Evolutionary conservation across 208 protist genomes (phyloP).

Genomic region (Endotrypanum monterogeii): DNA sequence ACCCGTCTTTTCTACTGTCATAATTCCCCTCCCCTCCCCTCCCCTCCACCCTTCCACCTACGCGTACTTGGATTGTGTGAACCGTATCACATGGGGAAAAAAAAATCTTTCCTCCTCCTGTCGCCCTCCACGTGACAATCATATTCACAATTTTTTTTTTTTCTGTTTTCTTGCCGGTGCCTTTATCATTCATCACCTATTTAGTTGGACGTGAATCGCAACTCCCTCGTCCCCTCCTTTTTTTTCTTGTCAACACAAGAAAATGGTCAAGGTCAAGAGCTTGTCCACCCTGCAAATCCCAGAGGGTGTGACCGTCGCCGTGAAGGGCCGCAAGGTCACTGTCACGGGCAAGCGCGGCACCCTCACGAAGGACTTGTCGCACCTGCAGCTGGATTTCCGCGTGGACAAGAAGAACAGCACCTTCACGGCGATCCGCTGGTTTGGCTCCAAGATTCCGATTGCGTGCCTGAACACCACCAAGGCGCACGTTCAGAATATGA

Average conservation of each 20-base stretch:
- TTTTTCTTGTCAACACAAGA: background rate
- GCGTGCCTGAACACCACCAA: constrained; percentile 96
- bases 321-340: constrained; percentile 76
- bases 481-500: constrained; percentile 98
- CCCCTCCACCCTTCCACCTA: background rate
- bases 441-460: constrained; percentile 94
- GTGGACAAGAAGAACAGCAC: constrained; percentile 63
- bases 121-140: background rate
- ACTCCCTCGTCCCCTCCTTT: background rate
- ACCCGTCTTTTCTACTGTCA: background rate
- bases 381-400: constrained; percentile 92
- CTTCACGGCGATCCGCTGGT: constrained; percentile 94
- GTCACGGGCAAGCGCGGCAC: constrained; percentile 97
- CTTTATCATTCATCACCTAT: background rate
- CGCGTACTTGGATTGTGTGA: too few species aligned
- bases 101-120: background rate
- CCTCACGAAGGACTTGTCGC: constrained; percentile 93
- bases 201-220: constrained; percentile 3
- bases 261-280: constrained; percentile 91
- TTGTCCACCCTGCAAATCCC: constrained; percentile 63
- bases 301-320: constrained; percentile 62
- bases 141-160: background rate
- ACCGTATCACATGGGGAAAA: too few species aligned
- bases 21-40: background rate
- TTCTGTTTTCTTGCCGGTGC: background rate